Percentiles rank a stretch among this genome's conserved stretches.
Conservation (phyloP, 2,329 filamentous ascomycete genomes). For the Ophiocordyceps camponoti-leonardi region DNA sequence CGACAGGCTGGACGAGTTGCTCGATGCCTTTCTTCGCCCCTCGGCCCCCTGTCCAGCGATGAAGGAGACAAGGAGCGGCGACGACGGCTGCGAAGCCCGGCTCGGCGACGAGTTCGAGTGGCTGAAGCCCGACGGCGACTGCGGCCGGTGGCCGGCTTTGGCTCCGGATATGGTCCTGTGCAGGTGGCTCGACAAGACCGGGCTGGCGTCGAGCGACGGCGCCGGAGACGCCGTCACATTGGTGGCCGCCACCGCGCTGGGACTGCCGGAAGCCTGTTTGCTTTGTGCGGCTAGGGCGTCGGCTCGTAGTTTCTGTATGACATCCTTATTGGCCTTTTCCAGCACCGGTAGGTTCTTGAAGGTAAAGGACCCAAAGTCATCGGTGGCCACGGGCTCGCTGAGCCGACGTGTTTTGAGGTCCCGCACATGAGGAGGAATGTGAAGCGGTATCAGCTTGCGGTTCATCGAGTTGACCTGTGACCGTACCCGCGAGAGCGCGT, state of each 20-base stretch:
- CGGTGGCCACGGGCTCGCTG: slow-evolving; percentile 73
- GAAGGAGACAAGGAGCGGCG: slow-evolving; percentile 87
- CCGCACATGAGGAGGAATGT: slow-evolving; percentile 90
- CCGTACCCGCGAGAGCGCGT: slow-evolving; percentile 78
- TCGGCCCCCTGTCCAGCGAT: slow-evolving; percentile 71
- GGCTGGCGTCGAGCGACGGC: slow-evolving; percentile 67
- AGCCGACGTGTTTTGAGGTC: slow-evolving; percentile 75
- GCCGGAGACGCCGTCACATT: slow-evolving; percentile 38
- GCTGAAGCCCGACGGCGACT: slow-evolving; percentile 67
- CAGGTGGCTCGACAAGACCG: slow-evolving; percentile 60
- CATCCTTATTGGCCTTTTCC: slow-evolving; percentile 96
- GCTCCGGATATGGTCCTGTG: slow-evolving; percentile 72
- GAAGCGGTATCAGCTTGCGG: slow-evolving; percentile 81
- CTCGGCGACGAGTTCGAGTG: slow-evolving; percentile 78
- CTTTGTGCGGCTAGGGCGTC: slow-evolving; percentile 62
- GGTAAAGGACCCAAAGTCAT: slow-evolving; percentile 91
- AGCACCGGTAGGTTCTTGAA: slow-evolving; percentile 96
- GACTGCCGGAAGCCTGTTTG: slow-evolving; percentile 30
- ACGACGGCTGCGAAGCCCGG: slow-evolving; percentile 51
- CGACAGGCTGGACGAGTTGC: slow-evolving; percentile 68
- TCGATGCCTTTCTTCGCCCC: slow-evolving; percentile 73
- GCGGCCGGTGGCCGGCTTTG: slow-evolving; percentile 60
- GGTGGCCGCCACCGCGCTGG: slow-evolving; percentile 19
- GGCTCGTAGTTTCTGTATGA: slow-evolving; percentile 87
- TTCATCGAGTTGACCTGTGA: slow-evolving; percentile 77